Conservation (phyloP, 345 rosid species). For the Chamaenerion angustifolium region DNA sequence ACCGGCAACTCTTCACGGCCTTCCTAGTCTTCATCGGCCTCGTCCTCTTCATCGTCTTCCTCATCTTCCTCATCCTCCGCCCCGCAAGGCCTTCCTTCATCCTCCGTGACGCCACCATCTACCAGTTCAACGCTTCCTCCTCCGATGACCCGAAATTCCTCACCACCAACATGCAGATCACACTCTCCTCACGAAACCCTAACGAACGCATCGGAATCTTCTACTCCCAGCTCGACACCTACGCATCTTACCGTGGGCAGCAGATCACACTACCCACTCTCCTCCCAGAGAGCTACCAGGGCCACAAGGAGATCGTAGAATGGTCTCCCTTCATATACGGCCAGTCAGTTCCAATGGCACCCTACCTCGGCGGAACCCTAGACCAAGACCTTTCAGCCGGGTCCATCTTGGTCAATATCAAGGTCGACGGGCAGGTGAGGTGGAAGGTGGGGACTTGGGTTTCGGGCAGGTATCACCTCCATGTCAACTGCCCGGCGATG, state of each 20-base stretch:
- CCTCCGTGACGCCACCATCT: conserved; percentile 54
- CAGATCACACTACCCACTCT: conserved; percentile 40
- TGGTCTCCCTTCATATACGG: conserved; percentile 70
- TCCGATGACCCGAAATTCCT: conserved; percentile 19
- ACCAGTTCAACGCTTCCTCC: conserved; percentile 34
- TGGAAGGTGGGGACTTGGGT: conserved; percentile 80
- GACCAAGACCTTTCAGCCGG: conserved; percentile 45
- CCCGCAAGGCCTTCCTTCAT: conserved; percentile 54
- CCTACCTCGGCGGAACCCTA: conserved; percentile 23
- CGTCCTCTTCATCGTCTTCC: conserved; percentile 6
- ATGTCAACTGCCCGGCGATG: conserved; percentile 43
- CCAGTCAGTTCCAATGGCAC: conserved; percentile 31
- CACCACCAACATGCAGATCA: conserved; percentile 41
- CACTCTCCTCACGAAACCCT: conserved; percentile 51
- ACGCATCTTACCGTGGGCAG: conserved; percentile 60
- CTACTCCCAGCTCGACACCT: conserved; percentile 34
- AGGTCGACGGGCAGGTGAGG: conserved; percentile 36
- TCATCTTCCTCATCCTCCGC: conserved; percentile 33
- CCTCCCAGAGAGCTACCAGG: conserved; percentile 54
- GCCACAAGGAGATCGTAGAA: conserved; percentile 34
- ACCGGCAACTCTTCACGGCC: conserved; percentile 11
- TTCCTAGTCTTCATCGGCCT: conserved; percentile 2
- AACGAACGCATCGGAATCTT: conserved; percentile 45
- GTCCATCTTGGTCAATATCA: conserved; percentile 34
- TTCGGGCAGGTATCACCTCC: conserved; percentile 46